Percentiles rank a stretch among this genome's conserved stretches.
Evolutionary conservation across 2,329 filamentous ascomycete genomes (phyloP).

Genomic region (Aspergillus udagawae): DNA sequence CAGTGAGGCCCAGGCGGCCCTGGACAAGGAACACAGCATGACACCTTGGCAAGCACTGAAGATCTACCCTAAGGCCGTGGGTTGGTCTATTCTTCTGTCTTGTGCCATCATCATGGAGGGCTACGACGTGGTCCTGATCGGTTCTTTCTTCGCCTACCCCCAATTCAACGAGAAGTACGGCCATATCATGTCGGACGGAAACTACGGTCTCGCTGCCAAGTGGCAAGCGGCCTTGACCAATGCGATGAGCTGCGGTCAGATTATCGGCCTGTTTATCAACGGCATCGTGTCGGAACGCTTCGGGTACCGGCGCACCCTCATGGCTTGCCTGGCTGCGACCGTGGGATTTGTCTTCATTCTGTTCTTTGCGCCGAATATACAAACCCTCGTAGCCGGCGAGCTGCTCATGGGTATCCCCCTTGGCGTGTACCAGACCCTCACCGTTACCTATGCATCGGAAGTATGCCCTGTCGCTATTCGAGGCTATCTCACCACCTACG

Average conservation of each 20-base stretch:
- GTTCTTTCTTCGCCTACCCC: constrained; percentile 64
- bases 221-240: constrained; percentile 47
- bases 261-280: constrained; percentile 51
- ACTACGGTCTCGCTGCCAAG: constrained; percentile 25
- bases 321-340: constrained; percentile 44
- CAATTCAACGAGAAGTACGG: constrained; percentile 43
- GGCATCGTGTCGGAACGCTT: constrained; percentile 50
- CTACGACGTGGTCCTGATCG: constrained; percentile 76
- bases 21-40: constrained; percentile 26
- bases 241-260: constrained; percentile 38
- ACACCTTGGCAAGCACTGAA: constrained; percentile 23
- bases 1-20: constrained; percentile 1
- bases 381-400: constrained; percentile 47
- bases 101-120: constrained; percentile 91
- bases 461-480: constrained; percentile 45
- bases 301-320: constrained; percentile 50
- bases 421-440: constrained; percentile 50
- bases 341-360: constrained; percentile 48
- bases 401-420: constrained; percentile 50
- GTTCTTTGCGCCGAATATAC: constrained; percentile 48
- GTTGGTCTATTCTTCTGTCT: constrained; percentile 78
- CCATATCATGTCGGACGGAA: constrained; percentile 25
- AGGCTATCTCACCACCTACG: constrained; percentile 45
- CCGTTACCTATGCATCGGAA: constrained; percentile 46
- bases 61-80: constrained; percentile 68